Conservation (phyloP, 257 asterid genomes). For the Eustoma russellianum region DNA sequence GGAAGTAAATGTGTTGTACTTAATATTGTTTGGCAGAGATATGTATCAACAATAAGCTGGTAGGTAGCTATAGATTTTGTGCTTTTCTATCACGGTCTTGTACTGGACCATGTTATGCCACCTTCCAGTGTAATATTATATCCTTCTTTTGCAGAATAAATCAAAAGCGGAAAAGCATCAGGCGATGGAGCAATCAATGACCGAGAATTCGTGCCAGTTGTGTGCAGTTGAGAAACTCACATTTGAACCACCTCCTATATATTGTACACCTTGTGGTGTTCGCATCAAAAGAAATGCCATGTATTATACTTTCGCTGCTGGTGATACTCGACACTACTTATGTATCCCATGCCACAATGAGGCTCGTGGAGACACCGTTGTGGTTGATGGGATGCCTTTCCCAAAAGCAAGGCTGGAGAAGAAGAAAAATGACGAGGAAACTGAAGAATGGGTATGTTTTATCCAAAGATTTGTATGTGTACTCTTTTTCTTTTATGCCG, state of each 20-base stretch:
- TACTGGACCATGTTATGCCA: no score
- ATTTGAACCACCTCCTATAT: slow-evolving; percentile 95
- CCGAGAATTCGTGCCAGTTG: slow-evolving; percentile 92
- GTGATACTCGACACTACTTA: slow-evolving; percentile 84
- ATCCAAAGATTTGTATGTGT: background rate
- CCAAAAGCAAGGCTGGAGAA: slow-evolving; percentile 79
- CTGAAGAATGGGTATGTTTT: slow-evolving; percentile 83
- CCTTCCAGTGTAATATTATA: background rate
- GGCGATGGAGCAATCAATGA: slow-evolving; percentile 90
- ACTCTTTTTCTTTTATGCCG: background rate
- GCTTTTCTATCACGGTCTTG: background rate
- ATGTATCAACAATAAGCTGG: background rate
- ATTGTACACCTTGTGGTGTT: slow-evolving; percentile 90
- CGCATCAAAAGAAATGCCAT: slow-evolving; percentile 89
- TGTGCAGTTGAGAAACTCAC: slow-evolving; percentile 98
- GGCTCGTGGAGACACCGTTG: slow-evolving; percentile 78
- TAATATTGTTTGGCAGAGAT: no score
- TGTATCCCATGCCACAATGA: slow-evolving; percentile 88
- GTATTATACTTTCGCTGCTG: slow-evolving; percentile 85
- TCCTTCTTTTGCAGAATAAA: slow-evolving; percentile 59
- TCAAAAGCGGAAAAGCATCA: slow-evolving; percentile 89
- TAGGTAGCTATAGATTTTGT: background rate
- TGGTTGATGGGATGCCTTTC: slow-evolving; percentile 57
- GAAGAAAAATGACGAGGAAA: slow-evolving; percentile 88
- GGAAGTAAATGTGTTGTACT: no score